phyloP scores from a whole-genome alignment of 345 rosid species.

The Geranium brycei region DNA sequence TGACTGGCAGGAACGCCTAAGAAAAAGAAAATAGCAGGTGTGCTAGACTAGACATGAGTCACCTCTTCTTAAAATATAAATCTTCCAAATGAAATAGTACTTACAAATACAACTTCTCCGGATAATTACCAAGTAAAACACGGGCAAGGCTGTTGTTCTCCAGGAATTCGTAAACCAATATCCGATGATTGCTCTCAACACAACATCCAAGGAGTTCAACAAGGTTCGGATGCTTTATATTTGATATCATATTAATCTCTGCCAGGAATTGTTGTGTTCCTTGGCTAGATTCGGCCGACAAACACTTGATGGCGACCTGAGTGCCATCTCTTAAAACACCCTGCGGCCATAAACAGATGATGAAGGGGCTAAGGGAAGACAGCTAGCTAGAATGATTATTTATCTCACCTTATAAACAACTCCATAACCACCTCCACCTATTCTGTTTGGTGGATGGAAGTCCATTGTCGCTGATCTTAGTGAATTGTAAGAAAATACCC shows the following conservation, averaged over 20 bases:
- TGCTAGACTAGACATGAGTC: too few species aligned
- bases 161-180: slow-evolving; percentile 48
- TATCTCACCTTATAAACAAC: slow-evolving; percentile 70
- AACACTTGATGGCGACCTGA: slow-evolving; percentile 42
- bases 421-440: slow-evolving; percentile 64
- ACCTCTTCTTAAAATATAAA: too few species aligned
- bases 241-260: slow-evolving; percentile 47
- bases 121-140: slow-evolving; percentile 34
- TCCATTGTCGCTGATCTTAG: slow-evolving; percentile 58
- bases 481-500: slow-evolving; percentile 57
- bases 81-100: too few species aligned
- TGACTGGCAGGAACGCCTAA: too few species aligned
- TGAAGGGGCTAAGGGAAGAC: too few species aligned
- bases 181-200: slow-evolving; percentile 33
- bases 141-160: slow-evolving; percentile 64
- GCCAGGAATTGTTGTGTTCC: slow-evolving; percentile 46
- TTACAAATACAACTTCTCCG: too few species aligned
- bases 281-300: slow-evolving; percentile 55
- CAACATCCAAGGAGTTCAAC: slow-evolving; percentile 61
- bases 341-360: slow-evolving; percentile 17
- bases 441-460: slow-evolving; percentile 24
- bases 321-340: slow-evolving; percentile 47
- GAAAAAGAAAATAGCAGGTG: not conserved
- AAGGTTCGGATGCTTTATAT: slow-evolving; percentile 45
- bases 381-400: slow-evolving; percentile 5